Evolutionary conservation across 2,329 filamentous ascomycete species (phyloP).

Genomic region (Cytospora chrysosperma): DNA sequence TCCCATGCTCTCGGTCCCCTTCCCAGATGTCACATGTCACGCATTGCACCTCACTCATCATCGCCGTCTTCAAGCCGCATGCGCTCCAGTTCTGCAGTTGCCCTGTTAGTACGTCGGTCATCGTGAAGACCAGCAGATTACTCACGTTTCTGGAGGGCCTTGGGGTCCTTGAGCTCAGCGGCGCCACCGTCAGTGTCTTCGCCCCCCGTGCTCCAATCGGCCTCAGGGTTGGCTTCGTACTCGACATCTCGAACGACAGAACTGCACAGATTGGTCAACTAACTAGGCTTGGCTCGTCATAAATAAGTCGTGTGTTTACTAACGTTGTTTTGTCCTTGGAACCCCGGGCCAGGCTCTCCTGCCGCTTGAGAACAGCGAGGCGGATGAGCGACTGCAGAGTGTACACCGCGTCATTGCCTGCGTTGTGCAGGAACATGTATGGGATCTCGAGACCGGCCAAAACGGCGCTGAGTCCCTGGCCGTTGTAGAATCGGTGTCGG

Average conservation of each 20-base stretch:
- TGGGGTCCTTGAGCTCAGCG: slow-evolving; percentile 2
- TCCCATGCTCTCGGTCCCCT: neutral
- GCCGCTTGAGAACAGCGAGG: slow-evolving; percentile 45
- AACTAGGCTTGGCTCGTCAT: neutral
- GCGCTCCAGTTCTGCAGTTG: neutral
- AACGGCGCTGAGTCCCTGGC: slow-evolving; percentile 58
- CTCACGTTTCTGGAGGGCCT: slow-evolving; percentile 17
- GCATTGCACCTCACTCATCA: neutral
- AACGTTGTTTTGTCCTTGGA: slow-evolving; percentile 14
- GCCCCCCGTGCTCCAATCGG: slow-evolving; percentile 34
- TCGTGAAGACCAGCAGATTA: too few relatives aligned
- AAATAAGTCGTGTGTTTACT: neutral
- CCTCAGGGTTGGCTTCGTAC: slow-evolving; percentile 26
- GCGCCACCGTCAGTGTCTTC: slow-evolving; percentile 35
- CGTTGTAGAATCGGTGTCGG: slow-evolving; percentile 52
- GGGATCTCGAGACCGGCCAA: slow-evolving; percentile 63
- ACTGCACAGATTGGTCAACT: neutral
- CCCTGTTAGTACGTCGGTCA: neutral
- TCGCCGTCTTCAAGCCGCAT: neutral
- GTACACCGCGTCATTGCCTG: slow-evolving; percentile 80
- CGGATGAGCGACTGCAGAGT: slow-evolving; percentile 72
- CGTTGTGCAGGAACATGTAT: slow-evolving; percentile 75
- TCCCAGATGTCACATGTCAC: neutral
- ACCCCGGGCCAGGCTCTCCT: slow-evolving; percentile 28
- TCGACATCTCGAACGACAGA: slow-evolving; percentile 6